These are phyloP conservation scores for Berkeleyomyces rouxiae DNA, from an alignment of 2,329 filamentous ascomycete species.

Conservation along the genomic window DNA sequence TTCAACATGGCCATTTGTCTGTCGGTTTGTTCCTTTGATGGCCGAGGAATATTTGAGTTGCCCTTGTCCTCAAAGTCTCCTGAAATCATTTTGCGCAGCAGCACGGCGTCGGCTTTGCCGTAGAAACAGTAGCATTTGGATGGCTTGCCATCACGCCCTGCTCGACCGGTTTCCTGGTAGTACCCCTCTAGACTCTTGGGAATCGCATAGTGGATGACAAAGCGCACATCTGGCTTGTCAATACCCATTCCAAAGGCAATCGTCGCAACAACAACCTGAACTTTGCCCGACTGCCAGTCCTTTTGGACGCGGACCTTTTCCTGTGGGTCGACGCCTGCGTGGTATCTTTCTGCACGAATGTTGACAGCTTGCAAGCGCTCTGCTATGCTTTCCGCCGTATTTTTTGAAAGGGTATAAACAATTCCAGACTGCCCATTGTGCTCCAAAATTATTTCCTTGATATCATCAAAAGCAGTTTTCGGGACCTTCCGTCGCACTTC, in stretches of 20 bases:
- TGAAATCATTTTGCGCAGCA: constrained; percentile 65
- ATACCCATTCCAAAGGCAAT: constrained; percentile 99
- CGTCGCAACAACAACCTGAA: constrained; percentile 88
- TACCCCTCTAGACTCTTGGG: constrained; percentile 96
- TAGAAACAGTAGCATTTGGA: constrained; percentile 90
- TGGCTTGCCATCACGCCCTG: constrained; percentile 72
- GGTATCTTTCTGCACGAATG: constrained; percentile 70
- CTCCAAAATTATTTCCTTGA: constrained; percentile 50
- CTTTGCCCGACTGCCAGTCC: constrained; percentile 62
- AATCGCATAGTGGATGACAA: constrained; percentile 83
- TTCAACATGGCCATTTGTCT: constrained; percentile 74
- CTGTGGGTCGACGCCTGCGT: constrained; percentile 55
- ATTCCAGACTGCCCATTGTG: constrained; percentile 62
- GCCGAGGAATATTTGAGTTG: neutral
- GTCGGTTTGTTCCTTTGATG: constrained; percentile 58
- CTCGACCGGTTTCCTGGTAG: constrained; percentile 93
- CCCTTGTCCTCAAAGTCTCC: constrained; percentile 45
- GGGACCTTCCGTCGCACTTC: constrained; percentile 61
- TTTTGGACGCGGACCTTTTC: constrained; percentile 58
- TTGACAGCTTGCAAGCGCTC: constrained; percentile 44
- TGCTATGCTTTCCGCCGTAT: constrained; percentile 67
- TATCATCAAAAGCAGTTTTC: constrained; percentile 29
- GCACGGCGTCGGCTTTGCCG: constrained; percentile 57
- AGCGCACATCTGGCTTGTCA: constrained; percentile 90
- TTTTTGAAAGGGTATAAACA: constrained; percentile 78